Percentiles rank a stretch among this genome's conserved stretches.
Conservation (phyloP, 1,284 basidiomycete genomes). For the Leccinum huronense region DNA sequence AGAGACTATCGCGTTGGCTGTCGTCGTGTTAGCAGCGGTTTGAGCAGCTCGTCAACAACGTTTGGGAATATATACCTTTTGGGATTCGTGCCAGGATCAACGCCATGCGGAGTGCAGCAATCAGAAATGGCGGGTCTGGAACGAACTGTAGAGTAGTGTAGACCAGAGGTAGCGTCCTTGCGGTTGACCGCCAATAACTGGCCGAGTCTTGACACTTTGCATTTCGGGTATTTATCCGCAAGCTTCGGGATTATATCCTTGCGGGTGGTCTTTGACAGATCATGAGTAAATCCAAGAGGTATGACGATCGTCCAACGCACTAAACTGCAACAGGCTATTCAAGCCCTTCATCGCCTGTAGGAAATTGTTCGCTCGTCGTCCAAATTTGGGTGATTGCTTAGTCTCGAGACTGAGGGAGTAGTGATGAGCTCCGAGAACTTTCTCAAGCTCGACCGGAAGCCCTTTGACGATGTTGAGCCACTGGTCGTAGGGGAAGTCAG, state of each 20-base stretch:
- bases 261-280: conserved; percentile 14
- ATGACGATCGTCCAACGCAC: conserved; percentile 12
- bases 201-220: conserved; percentile 16
- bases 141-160: background rate
- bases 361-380: conserved; percentile 11
- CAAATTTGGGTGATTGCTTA: too few species aligned
- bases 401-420: too few species aligned
- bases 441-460: conserved; percentile 7
- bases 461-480: conserved; percentile 13
- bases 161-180: background rate
- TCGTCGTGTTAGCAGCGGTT: background rate
- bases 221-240: background rate
- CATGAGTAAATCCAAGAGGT: conserved; percentile 1
- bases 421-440: conserved; percentile 9
- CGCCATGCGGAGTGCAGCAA: background rate
- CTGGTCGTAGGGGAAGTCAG: conserved; percentile 4
- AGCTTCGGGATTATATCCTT: conserved; percentile 14
- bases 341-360: conserved; percentile 24
- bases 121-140: background rate
- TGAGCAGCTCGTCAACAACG: background rate
- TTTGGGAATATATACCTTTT: background rate
- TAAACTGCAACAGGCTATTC: conserved; percentile 21
- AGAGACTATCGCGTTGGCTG: background rate
- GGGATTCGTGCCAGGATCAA: background rate
- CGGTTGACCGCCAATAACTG: conserved; percentile 12